phyloP scores from a whole-genome alignment of 768 basidiomycete genomes.

The Polyporus arcularius region DNA sequence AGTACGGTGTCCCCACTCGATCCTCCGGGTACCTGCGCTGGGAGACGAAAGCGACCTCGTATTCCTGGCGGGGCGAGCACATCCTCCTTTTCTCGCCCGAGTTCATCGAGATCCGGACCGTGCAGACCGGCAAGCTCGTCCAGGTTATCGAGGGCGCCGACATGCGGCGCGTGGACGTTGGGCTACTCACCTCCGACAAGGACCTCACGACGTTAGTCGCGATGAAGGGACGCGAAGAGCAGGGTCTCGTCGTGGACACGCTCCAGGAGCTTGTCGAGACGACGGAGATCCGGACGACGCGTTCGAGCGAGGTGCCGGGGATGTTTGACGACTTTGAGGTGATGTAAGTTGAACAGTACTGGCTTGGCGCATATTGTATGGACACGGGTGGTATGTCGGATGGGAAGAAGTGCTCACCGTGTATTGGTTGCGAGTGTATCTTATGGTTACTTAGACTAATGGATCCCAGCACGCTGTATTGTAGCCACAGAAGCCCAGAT shows the following conservation, averaged over 20 bases:
- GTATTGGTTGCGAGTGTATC: neutral
- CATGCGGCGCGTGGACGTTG: slow-evolving; percentile 62
- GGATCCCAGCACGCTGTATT: neutral
- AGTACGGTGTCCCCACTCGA: slow-evolving; percentile 64
- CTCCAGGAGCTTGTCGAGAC: slow-evolving; percentile 74
- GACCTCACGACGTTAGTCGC: slow-evolving; percentile 57
- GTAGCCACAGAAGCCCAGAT: neutral
- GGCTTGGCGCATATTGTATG: neutral
- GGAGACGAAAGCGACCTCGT: slow-evolving; percentile 71
- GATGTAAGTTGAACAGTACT: slow-evolving; percentile 1
- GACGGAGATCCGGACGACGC: slow-evolving; percentile 46
- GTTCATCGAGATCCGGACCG: slow-evolving; percentile 75
- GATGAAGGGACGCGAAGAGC: slow-evolving; percentile 59
- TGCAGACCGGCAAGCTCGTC: slow-evolving; percentile 65
- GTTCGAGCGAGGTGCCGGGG: slow-evolving; percentile 33
- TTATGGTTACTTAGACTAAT: slow-evolving; percentile 18
- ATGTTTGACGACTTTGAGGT: slow-evolving; percentile 83
- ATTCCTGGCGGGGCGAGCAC: slow-evolving; percentile 59
- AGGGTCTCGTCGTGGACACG: slow-evolving; percentile 39
- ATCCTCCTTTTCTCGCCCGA: slow-evolving; percentile 72
- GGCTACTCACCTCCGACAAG: slow-evolving; percentile 36
- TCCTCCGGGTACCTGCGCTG: slow-evolving; percentile 69
- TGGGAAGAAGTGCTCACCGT: neutral
- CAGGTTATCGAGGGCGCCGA: slow-evolving; percentile 81
- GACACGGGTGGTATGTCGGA: neutral